These are phyloP conservation scores for Fusarium pininemorale DNA, from an alignment of 2,329 filamentous ascomycete species.

Conservation along the genomic window DNA sequence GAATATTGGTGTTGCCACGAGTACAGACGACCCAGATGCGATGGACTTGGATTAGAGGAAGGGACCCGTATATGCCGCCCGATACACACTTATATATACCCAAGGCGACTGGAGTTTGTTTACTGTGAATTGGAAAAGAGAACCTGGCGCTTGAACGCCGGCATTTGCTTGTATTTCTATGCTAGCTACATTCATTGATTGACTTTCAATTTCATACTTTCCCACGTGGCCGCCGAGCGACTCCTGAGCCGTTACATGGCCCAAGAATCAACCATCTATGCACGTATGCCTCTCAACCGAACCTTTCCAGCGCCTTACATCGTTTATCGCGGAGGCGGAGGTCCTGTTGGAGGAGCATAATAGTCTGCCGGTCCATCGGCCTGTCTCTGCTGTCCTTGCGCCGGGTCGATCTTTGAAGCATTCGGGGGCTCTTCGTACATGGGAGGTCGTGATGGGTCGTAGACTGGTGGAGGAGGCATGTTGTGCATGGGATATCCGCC, in stretches of 20 bases:
- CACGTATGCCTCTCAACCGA: neutral
- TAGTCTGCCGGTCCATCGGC: slow-evolving; percentile 36
- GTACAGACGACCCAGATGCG: slow-evolving; percentile 62
- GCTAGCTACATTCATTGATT: slow-evolving; percentile 16
- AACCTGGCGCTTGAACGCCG: neutral
- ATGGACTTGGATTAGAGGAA: slow-evolving; percentile 71
- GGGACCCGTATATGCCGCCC: neutral
- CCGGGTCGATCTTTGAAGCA: slow-evolving; percentile 63
- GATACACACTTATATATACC: slow-evolving; percentile 34
- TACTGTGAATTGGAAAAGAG: neutral
- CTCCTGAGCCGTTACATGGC: neutral
- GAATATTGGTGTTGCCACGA: slow-evolving; percentile 7
- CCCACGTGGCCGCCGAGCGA: neutral
- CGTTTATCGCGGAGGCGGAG: slow-evolving; percentile 48
- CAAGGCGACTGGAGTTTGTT: slow-evolving; percentile 40
- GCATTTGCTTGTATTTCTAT: slow-evolving; percentile 24
- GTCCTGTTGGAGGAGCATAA: slow-evolving; percentile 57
- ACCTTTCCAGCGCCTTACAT: neutral
- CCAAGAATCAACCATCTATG: neutral
- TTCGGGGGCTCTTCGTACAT: slow-evolving; percentile 62
- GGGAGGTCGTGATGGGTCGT: slow-evolving; percentile 66
- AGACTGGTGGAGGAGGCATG: slow-evolving; percentile 64
- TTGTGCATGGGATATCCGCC: slow-evolving; percentile 44
- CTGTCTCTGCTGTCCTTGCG: slow-evolving; percentile 50
- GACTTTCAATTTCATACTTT: slow-evolving; percentile 26